Evolutionary conservation across 78 protist genomes (phyloP).

Genomic region (Dictyostelium purpureum): DNA sequence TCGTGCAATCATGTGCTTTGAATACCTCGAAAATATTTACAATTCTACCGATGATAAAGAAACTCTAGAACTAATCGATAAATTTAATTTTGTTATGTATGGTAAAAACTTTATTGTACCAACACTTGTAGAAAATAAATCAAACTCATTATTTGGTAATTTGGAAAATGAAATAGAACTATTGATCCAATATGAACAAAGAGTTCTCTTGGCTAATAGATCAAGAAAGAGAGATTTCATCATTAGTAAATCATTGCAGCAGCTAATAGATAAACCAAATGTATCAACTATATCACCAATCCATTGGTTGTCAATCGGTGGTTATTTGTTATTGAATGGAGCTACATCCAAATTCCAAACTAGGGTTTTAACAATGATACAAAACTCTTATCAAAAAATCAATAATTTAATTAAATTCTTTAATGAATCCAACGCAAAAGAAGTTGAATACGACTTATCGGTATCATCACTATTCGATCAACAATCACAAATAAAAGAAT

Average conservation of each 20-base stretch:
- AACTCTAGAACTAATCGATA: not conserved
- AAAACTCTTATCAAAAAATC: not conserved
- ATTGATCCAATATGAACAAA: slow-evolving; percentile 66
- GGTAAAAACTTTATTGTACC: not conserved
- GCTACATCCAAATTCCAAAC: not conserved
- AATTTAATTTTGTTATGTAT: not conserved
- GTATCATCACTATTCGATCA: not conserved
- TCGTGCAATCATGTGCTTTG: slow-evolving; percentile 26
- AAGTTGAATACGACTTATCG: not conserved
- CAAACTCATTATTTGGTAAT: not conserved
- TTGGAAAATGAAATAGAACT: slow-evolving; percentile 35
- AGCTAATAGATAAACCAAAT: not conserved
- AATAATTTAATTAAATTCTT: not conserved
- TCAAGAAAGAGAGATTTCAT: slow-evolving; percentile 40
- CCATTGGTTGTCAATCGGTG: slow-evolving; percentile 71
- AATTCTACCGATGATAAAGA: not conserved
- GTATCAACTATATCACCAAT: not conserved
- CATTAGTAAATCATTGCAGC: slow-evolving; percentile 34
- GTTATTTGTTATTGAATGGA: slow-evolving; percentile 61
- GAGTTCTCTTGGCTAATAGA: slow-evolving; percentile 53
- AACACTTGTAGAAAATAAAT: not conserved
- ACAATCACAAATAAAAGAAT: not conserved
- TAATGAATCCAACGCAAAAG: not conserved
- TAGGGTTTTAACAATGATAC: slow-evolving; percentile 17
- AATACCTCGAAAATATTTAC: slow-evolving; percentile 3